Percentiles rank a stretch among this genome's conserved stretches.
phyloP scores from a whole-genome alignment of 139 green algal species.

The Tetradesmus lagerheimii region DNA sequence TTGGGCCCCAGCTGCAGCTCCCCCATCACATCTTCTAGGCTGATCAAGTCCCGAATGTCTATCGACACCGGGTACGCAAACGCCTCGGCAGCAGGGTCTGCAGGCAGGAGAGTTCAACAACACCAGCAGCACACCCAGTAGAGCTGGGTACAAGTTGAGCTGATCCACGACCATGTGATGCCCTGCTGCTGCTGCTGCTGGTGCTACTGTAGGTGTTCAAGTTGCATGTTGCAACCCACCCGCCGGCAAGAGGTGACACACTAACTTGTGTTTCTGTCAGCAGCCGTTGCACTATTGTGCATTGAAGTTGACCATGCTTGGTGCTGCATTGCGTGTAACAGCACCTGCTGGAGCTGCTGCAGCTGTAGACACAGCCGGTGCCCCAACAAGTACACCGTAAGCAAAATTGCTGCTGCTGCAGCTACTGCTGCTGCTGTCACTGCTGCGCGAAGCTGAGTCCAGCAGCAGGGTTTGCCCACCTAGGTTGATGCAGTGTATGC shows the following conservation, averaged over 20 bases:
- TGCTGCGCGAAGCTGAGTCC: background rate
- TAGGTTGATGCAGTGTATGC: conserved; percentile 95
- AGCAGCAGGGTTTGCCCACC: too few relatives aligned
- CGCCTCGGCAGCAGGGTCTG: conserved; percentile 96
- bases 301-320: background rate
- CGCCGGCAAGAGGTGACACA: too few relatives aligned
- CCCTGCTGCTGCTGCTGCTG: background rate
- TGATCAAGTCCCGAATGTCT: conserved; percentile 92
- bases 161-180: too few relatives aligned
- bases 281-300: background rate
- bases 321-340: too few relatives aligned
- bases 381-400: too few relatives aligned
- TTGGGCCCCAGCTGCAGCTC: conserved; percentile 96
- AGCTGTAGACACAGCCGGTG: background rate
- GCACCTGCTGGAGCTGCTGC: background rate
- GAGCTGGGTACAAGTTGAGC: too few relatives aligned
- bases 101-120: too few relatives aligned
- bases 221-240: too few relatives aligned
- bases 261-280: too few relatives aligned
- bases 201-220: background rate
- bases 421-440: background rate
- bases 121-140: too few relatives aligned
- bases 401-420: background rate
- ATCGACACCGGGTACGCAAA: conserved; percentile 94
- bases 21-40: conserved; percentile 95